These are phyloP conservation scores for Pythium insidiosum DNA, from an alignment of 352 stramenopile species.

Conservation along the genomic window DNA sequence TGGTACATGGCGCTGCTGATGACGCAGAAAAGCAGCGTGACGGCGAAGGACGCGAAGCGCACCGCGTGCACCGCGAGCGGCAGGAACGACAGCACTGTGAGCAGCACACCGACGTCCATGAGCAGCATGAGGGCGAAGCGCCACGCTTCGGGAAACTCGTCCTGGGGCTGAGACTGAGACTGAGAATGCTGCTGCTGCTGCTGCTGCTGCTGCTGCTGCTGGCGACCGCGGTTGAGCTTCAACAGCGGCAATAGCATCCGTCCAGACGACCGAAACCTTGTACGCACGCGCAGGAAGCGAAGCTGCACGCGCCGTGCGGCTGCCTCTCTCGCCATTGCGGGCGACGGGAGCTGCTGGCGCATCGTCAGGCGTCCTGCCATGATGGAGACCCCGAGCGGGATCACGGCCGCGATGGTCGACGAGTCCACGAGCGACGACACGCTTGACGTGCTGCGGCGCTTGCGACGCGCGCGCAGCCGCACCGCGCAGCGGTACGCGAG, in stretches of 20 bases:
- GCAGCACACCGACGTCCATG: conserved; percentile 2
- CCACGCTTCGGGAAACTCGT: neutral
- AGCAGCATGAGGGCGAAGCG: conserved; percentile 1
- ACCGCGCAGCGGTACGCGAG: neutral
- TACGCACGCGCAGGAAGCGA: no score
- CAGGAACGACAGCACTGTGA: conserved; percentile 1
- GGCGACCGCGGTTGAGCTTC: conserved; percentile 3
- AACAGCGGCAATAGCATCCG: neutral
- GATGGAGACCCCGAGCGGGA: neutral
- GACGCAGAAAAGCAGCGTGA: conserved; percentile 9
- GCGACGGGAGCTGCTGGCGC: no score
- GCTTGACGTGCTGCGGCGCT: neutral
- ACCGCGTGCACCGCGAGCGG: neutral
- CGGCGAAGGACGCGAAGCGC: conserved; percentile 1
- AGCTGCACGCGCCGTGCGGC: no score
- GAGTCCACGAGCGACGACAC: no score
- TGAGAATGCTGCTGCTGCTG: neutral
- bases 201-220: neutral
- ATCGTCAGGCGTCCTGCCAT: no score
- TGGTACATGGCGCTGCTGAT: conserved; percentile 8
- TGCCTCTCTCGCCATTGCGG: no score
- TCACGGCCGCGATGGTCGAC: no score
- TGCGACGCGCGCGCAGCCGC: neutral
- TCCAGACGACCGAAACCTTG: no score
- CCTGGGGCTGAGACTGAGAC: neutral